Conservation (phyloP, 352 stramenopile genomes). For the Blastocystis sp. region DNA sequence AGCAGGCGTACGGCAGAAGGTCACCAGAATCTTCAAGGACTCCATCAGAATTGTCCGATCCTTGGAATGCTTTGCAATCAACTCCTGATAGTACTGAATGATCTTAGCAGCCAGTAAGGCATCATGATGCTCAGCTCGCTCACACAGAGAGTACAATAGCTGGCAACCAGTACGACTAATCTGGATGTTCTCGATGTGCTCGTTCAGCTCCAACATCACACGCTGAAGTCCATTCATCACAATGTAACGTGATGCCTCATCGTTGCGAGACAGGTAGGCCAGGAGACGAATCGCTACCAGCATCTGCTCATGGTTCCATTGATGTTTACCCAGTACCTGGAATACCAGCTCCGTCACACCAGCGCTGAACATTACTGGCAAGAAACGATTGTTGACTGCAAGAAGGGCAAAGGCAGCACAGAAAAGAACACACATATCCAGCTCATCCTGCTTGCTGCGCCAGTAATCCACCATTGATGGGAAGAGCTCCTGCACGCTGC, state of each 20-base stretch:
- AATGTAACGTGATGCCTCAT: conserved; percentile 41
- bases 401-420: conserved; percentile 47
- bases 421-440: conserved; percentile 42
- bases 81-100: conserved; percentile 55
- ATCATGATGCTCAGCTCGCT: conserved; percentile 50
- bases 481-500: not conserved
- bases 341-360: conserved; percentile 55
- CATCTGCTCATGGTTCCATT: conserved; percentile 45
- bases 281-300: conserved; percentile 48
- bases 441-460: not conserved
- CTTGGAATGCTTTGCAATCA: conserved; percentile 25
- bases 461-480: conserved; percentile 52
- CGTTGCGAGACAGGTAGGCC: conserved; percentile 24
- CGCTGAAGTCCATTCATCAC: conserved; percentile 40
- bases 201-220: conserved; percentile 59
- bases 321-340: conserved; percentile 48
- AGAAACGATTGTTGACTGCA: not conserved
- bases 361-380: not conserved
- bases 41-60: conserved; percentile 63
- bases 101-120: conserved; percentile 34
- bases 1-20: conserved; percentile 16
- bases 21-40: conserved; percentile 41
- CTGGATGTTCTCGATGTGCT: conserved; percentile 35
- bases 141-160: conserved; percentile 55
- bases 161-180: conserved; percentile 27